Evolutionary conservation across 805 yeast genomes (phyloP), one percentile per base, ranked within the genome.

Genomic region (Teunomyces aglyptinius): DNA sequence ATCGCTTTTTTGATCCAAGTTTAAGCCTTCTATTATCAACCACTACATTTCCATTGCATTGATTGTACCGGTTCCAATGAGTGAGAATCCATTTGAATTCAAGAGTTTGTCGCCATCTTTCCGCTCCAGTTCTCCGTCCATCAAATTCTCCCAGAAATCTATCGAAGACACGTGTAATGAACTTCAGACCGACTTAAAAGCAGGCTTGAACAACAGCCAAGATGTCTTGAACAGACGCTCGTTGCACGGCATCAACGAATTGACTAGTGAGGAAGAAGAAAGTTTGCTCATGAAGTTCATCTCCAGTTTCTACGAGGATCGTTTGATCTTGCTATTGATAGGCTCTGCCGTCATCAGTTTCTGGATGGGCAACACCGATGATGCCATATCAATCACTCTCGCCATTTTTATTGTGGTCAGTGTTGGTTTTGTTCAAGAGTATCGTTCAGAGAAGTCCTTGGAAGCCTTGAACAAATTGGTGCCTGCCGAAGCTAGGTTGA

Each of bases 341-440:
- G 97, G 94, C 0, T 89, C 97, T 0, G 97, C 99, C 0, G 79
- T 78, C 2, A 76, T 94, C 29, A 84, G 95, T 51, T 87, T 92
- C 55, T 66, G 88, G 57, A 89, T 94, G 95, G 96, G 97, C n/a
- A 94, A 94, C 67, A 81, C 82, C 27, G 97, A 94, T 63, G 99
- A 94, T 65, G 96, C 98, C 2, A 72, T 94, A n/a, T 84, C 94
- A 54, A 94, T 94, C 56, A 85, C 97, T 0, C 73, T 91, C 52
- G 99, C 99, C 3, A 89, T 94, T 42, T 57, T 88, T 38, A 91
- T 94, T 55, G 99, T 94, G 27, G 97, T 94, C 10, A 81, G 94
- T 1, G 99, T 94, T 31, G 99, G 99, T 0, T 94, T 94, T 69
- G 91, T 94, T 27, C 99, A 94, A 69, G 99, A 94, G 65, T 91